Conservation (phyloP, 2,329 filamentous ascomycete genomes). For the Colletotrichum spaethianum region DNA sequence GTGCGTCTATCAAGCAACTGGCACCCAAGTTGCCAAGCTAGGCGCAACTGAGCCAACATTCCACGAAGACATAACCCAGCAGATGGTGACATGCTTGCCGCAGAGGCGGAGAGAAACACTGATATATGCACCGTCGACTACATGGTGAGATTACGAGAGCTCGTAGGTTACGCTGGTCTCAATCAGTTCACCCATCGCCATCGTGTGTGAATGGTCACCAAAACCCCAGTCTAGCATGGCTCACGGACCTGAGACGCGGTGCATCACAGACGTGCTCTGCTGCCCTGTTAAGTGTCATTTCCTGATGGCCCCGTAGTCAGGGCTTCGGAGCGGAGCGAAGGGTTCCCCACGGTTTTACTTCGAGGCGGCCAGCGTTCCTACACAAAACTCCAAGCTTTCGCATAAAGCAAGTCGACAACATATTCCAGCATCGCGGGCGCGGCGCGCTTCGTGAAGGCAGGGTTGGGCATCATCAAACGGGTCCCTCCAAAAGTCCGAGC, state of each 20-base stretch:
- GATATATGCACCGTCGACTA: not conserved
- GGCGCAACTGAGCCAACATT: conserved; percentile 10
- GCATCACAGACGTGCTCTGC: conserved; percentile 21
- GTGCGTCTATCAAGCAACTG: not conserved
- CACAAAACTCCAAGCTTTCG: conserved; percentile 2
- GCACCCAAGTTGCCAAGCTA: not conserved
- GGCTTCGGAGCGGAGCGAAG: not conserved
- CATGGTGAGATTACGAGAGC: not conserved
- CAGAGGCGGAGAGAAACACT: not conserved
- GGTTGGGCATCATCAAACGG: conserved; percentile 4
- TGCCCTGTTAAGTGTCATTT: conserved; percentile 21
- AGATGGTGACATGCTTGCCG: conserved; percentile 12
- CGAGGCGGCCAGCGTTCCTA: not conserved
- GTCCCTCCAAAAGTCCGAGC: conserved; percentile 23
- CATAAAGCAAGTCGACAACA: conserved; percentile 27
- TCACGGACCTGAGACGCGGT: conserved; percentile 24
- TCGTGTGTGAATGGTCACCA: conserved; percentile 6
- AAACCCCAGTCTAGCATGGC: conserved; percentile 12
- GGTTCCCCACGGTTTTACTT: conserved; percentile 19
- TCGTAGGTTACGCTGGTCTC: not conserved
- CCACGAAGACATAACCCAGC: not conserved
- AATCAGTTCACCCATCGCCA: not conserved
- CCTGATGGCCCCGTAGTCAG: not conserved
- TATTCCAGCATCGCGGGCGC: conserved; percentile 20
- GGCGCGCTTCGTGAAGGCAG: conserved; percentile 17